These are phyloP conservation scores for Melanogaster broomeanus DNA, from an alignment of 768 basidiomycete genomes.

Conservation along the genomic window DNA sequence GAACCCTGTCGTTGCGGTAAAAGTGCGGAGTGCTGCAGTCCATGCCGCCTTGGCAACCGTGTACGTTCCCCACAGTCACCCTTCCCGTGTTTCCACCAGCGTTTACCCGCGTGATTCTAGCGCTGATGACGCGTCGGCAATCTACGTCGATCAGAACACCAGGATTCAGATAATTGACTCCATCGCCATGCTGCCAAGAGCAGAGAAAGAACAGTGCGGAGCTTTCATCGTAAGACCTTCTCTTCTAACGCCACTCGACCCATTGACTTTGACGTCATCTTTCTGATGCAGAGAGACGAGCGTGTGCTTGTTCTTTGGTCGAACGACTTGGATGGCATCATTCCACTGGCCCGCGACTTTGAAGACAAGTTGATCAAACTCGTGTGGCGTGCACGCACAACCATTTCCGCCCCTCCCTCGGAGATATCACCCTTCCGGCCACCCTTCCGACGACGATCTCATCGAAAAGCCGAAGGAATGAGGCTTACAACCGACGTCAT, in stretches of 20 bases:
- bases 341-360: constrained; percentile 72
- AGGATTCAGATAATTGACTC: constrained; percentile 85
- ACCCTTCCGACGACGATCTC: constrained; percentile 56
- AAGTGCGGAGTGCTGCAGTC: constrained; percentile 75
- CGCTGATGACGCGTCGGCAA: constrained; percentile 55
- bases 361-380: constrained; percentile 78
- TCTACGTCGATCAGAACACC: constrained; percentile 77
- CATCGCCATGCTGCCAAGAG: constrained; percentile 64
- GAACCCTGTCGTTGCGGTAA: constrained; percentile 85
- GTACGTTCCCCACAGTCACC: constrained; percentile 41
- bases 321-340: constrained; percentile 77
- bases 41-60: constrained; percentile 74
- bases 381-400: constrained; percentile 63
- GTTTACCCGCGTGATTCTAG: constrained; percentile 35
- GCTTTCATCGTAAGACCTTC: constrained; percentile 69
- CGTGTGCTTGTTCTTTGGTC: constrained; percentile 84
- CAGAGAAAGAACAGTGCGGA: constrained; percentile 90
- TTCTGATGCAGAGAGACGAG: constrained; percentile 72
- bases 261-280: constrained; percentile 1
- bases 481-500: constrained; percentile 19
- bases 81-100: background rate
- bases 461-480: constrained; percentile 45
- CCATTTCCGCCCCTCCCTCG: constrained; percentile 34
- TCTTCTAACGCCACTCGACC: constrained; percentile 9
- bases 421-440: constrained; percentile 45